Conservation (phyloP, 106 monocot genomes). For the Iris macrosiphon region DNA sequence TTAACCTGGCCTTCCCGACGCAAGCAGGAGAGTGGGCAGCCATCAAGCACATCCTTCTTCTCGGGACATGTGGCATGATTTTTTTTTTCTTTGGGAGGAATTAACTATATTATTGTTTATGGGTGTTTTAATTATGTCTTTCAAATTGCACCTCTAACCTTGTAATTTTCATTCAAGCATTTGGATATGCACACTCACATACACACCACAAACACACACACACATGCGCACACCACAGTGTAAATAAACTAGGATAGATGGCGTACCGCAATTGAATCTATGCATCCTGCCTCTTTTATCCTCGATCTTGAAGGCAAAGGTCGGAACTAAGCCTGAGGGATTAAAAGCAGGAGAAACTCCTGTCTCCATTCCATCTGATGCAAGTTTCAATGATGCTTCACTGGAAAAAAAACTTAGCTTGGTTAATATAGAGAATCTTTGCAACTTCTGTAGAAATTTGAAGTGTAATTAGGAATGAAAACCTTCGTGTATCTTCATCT, state of each 20-base stretch:
- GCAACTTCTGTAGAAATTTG: not conserved
- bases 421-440: not conserved
- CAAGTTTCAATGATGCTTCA: constrained; percentile 57
- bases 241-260: not conserved
- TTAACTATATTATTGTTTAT: no score
- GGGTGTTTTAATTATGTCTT: no score
- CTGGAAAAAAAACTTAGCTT: constrained; percentile 17
- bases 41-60: no score
- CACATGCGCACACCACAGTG: no score
- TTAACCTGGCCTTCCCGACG: no score
- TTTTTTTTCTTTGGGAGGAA: no score
- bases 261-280: constrained; percentile 81
- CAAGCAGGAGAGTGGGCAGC: no score
- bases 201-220: no score
- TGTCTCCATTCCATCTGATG: constrained; percentile 49
- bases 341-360: constrained; percentile 24
- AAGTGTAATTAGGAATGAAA: not conserved
- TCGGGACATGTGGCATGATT: no score
- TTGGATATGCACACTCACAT: no score
- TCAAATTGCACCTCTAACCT: no score
- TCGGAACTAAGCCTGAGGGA: constrained; percentile 31
- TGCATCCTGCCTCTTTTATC: constrained; percentile 88
- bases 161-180: no score
- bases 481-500: constrained; percentile 67
- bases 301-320: constrained; percentile 72